Conservation (phyloP, 495 filamentous ascomycete species). For the Aspergillus ostianus region DNA sequence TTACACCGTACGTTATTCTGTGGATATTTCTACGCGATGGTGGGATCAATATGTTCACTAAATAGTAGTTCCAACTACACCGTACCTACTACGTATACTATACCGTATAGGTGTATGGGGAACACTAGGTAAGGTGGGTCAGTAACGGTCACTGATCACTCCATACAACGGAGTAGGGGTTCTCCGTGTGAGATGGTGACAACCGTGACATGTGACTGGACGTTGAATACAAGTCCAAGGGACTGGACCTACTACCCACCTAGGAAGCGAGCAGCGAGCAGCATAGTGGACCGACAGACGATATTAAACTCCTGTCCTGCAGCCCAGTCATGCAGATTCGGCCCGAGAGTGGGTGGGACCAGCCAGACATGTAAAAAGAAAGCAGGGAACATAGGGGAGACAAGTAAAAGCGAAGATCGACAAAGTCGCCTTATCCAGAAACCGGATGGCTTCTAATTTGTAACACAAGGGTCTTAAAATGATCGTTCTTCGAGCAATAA, state of each 20-base stretch:
- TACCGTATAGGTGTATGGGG: no score
- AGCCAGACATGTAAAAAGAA: conserved; percentile 15
- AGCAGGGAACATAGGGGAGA: not conserved
- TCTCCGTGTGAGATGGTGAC: no score
- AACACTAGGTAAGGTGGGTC: no score
- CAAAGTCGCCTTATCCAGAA: not conserved
- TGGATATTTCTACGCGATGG: not conserved
- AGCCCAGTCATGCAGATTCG: conserved; percentile 18
- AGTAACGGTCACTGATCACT: no score
- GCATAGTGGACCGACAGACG: conserved; percentile 7
- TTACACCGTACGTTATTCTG: no score
- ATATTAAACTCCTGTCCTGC: conserved; percentile 14
- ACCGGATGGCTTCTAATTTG: not conserved
- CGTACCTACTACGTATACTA: no score
- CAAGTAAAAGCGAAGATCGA: not conserved
- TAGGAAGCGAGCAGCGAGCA: not conserved
- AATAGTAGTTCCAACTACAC: no score
- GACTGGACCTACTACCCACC: not conserved
- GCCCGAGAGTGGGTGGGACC: conserved; percentile 20
- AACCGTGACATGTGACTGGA: no score
- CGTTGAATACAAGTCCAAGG: no score
- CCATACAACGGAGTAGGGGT: no score
- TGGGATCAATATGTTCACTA: no score
- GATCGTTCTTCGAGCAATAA: not conserved
- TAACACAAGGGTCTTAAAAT: not conserved